Percentiles rank a stretch among this genome's conserved stretches.
Evolutionary conservation across 23 red algal genomes (phyloP).

Genomic region (Gracilaria gracilis): DNA sequence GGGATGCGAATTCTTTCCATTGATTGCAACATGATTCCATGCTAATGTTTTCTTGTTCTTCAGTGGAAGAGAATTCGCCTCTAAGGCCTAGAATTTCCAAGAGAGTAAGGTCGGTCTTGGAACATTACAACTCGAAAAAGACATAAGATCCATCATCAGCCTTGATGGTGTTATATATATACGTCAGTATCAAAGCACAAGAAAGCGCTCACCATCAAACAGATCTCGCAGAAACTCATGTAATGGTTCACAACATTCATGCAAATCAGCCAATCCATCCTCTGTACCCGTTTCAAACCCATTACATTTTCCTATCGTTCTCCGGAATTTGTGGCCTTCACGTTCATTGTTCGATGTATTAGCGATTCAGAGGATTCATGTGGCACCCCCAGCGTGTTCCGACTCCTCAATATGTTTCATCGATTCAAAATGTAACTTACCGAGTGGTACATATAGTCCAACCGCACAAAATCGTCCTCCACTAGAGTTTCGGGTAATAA

Average conservation of each 20-base stretch:
- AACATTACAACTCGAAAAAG: background rate
- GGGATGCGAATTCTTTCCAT: background rate
- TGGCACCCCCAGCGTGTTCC: background rate
- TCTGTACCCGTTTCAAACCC: background rate
- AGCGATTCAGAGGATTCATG: background rate
- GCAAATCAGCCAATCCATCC: background rate
- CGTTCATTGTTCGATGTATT: background rate
- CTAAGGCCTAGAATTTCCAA: background rate
- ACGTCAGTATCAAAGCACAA: conserved; percentile 1
- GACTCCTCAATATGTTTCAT: conserved; percentile 15
- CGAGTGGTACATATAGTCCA: background rate
- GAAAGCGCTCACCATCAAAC: background rate
- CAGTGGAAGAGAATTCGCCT: background rate
- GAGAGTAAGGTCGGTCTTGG: background rate
- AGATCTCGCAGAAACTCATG: background rate
- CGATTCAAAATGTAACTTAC: conserved; percentile 19
- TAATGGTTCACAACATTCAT: background rate
- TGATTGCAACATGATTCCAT: background rate
- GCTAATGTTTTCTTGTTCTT: background rate
- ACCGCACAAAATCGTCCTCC: background rate
- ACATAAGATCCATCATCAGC: background rate
- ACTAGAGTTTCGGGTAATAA: background rate
- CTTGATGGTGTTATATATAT: background rate
- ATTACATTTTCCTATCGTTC: background rate
- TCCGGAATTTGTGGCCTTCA: background rate